phyloP scores from a whole-genome alignment of 164 flowering plant species.

The Pachysandra terminalis region DNA sequence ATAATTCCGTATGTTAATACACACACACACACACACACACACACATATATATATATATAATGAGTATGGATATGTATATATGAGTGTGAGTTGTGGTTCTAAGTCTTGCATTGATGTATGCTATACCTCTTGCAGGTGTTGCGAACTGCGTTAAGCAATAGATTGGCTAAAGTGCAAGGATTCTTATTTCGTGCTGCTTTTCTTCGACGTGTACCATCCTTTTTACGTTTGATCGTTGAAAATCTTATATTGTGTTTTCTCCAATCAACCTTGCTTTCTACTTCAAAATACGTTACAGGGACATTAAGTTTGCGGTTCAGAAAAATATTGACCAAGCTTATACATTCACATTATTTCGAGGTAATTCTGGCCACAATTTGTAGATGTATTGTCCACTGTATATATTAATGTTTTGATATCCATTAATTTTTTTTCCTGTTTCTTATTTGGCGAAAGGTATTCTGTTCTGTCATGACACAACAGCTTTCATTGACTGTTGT shows the following conservation, averaged over 20 bases:
- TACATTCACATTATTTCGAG: conserved; percentile 92
- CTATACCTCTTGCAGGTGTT: conserved; percentile 52
- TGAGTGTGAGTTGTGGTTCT: neutral
- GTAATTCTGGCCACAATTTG: conserved; percentile 29
- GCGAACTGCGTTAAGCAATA: conserved; percentile 88
- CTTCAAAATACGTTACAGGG: conserved; percentile 92
- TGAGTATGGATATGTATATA: neutral
- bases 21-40: no score
- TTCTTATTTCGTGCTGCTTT: conserved; percentile 96
- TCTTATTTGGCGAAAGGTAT: no score
- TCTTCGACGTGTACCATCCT: conserved; percentile 84
- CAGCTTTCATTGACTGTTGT: no score
- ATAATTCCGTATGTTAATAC: neutral
- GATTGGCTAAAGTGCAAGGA: conserved; percentile 98
- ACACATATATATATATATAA: neutral
- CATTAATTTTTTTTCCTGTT: no score
- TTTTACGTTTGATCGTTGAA: conserved; percentile 79
- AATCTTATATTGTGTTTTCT: conserved; percentile 89
- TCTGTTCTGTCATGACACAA: no score
- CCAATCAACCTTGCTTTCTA: conserved; percentile 79
- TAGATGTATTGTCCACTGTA: neutral
- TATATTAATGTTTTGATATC: neutral
- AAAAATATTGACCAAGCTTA: conserved; percentile 79
- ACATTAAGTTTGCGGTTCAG: conserved; percentile 84
- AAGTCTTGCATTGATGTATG: neutral